Evolutionary conservation across 2,329 filamentous ascomycete species (phyloP).

Genomic region (Thermomyces lanuginosus): DNA sequence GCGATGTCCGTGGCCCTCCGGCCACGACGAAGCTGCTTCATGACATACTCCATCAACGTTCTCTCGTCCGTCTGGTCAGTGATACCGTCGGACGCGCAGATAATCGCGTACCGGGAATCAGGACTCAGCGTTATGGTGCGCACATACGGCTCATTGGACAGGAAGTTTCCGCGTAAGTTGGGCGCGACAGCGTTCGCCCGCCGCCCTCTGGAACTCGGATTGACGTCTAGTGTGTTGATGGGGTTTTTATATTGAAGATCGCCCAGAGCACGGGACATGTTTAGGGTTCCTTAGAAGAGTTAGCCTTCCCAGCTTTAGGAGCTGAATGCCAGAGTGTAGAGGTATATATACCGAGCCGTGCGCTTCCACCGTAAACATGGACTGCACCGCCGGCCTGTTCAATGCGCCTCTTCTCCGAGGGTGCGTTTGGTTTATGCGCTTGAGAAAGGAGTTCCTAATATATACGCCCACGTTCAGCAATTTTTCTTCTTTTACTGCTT

Average conservation of each 20-base stretch:
- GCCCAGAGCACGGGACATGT: constrained; percentile 23
- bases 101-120: constrained; percentile 14
- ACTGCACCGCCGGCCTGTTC: constrained; percentile 18
- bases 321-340: neutral
- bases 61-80: constrained; percentile 15
- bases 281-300: constrained; percentile 13
- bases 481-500: too few species aligned
- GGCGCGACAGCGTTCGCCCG: constrained; percentile 9
- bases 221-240: constrained; percentile 12
- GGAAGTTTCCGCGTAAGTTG: constrained; percentile 13
- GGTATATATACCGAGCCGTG: constrained; percentile 14
- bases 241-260: constrained; percentile 24
- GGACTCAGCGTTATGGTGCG: constrained; percentile 10
- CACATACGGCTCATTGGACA: constrained; percentile 19
- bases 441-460: constrained; percentile 17
- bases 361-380: constrained; percentile 11
- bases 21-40: constrained; percentile 15
- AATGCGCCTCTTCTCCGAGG: constrained; percentile 16
- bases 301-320: neutral
- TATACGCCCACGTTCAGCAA: constrained; percentile 1
- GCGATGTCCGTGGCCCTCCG: constrained; percentile 16
- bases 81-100: constrained; percentile 19
- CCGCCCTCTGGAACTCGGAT: constrained; percentile 6
- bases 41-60: constrained; percentile 16
- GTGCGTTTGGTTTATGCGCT: constrained; percentile 16